Evolutionary conservation across 495 filamentous ascomycete genomes (phyloP).

Genomic region (Aspergillus mulundensis): DNA sequence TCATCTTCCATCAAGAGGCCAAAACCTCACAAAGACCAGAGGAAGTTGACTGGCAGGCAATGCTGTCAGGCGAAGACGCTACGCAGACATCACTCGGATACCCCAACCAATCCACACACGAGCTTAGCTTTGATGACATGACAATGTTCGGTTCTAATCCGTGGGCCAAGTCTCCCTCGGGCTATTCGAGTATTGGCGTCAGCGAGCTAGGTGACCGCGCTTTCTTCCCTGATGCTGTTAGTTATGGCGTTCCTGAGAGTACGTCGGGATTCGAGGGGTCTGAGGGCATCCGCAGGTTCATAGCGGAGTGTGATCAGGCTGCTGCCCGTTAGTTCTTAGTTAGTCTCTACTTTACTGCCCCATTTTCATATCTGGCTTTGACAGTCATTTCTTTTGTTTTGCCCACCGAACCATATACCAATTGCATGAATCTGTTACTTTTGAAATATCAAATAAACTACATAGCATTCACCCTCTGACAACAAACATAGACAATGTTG

Average conservation of each 20-base stretch:
- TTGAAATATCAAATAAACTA: background rate
- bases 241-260: slow-evolving; percentile 32
- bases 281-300: slow-evolving; percentile 81
- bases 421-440: background rate
- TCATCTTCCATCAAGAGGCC: slow-evolving; percentile 29
- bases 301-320: slow-evolving; percentile 78
- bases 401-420: slow-evolving; percentile 3
- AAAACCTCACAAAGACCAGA: slow-evolving; percentile 25
- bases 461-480: background rate
- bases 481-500: too few species aligned
- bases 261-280: slow-evolving; percentile 68
- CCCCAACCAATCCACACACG: slow-evolving; percentile 21
- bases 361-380: slow-evolving; percentile 16
- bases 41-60: slow-evolving; percentile 51
- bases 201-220: slow-evolving; percentile 49
- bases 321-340: slow-evolving; percentile 16
- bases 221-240: slow-evolving; percentile 37
- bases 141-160: slow-evolving; percentile 46
- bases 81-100: slow-evolving; percentile 24
- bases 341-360: background rate
- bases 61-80: slow-evolving; percentile 46
- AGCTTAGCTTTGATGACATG: slow-evolving; percentile 45
- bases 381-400: slow-evolving; percentile 19
- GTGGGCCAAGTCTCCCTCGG: slow-evolving; percentile 47
- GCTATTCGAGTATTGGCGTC: slow-evolving; percentile 50